Base-by-base conservation (phyloP, 2,329 filamentous ascomycete genomes). In the Claviceps fusiformis region DNA sequence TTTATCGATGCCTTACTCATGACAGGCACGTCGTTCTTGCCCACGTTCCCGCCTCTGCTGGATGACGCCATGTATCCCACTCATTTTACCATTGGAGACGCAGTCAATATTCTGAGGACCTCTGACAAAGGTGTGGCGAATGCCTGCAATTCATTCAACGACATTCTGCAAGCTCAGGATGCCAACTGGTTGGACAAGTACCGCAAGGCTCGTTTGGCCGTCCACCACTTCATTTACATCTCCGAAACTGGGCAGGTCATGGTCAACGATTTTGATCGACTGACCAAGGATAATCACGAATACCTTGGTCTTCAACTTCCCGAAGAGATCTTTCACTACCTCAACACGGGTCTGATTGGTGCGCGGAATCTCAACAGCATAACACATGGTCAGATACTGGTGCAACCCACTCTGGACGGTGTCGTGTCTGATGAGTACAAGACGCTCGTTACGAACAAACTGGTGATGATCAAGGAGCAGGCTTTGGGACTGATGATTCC, bases 241-340 rank as follows among this genome's bases (percentile, higher is more conserved):
- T 81, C 84, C 39, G 78, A 82, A 54, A 81, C 81, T n/a, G 93
- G 93, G 45, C 83, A 86, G 63, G 79, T 95, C 52, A 80, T 81
- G 57, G 86, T 90, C 17, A 77, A 89, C 62, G 84, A 91, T 62
- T 79, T 77, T 54, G 85, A 88, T 8, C 77, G 82, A 54, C 80
- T 90, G 24, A 91, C 93, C 2, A 80, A 79, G 49, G 91, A 97
- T 66, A 85, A 93, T 60, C 88, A 95, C 65, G 85, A 92, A 64
- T 91, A 96, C 65, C 81, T 96, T 58, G 90, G 90, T n/a, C 81
- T 95, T 57, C 86, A 91, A 57, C 76, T 98, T 5, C 90, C 93
- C 0, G 83, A 90, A 45, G 93, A 98, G 70, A 76, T 97, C 19
- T 91, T 92, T 67, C 87, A 89, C 68, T 97, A 97, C 68, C 77